phyloP scores from a whole-genome alignment of 495 filamentous ascomycete species.

The Emericellopsis terricola region DNA sequence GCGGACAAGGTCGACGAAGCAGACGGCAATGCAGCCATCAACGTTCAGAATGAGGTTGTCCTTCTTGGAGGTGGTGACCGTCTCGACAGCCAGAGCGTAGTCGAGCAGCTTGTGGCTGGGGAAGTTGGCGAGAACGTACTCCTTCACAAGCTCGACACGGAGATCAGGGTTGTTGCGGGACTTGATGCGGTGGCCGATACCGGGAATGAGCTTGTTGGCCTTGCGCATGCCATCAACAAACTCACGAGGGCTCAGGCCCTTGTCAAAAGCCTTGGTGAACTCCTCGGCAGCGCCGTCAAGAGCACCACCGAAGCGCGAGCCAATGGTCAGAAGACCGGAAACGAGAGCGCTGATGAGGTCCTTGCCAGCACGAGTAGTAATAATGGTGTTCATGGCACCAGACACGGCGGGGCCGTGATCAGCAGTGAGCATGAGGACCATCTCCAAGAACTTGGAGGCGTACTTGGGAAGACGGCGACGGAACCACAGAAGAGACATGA shows the following conservation, averaged over 20 bases:
- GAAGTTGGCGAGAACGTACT: conserved; percentile 95
- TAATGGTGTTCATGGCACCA: conserved; percentile 99
- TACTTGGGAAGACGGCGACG: conserved; percentile 90
- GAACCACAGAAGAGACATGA: conserved; percentile 99
- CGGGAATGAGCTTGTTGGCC: conserved; percentile 98
- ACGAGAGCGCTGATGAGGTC: conserved; percentile 92
- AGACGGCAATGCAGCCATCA: conserved; percentile 92
- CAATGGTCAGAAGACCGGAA: conserved; percentile 92
- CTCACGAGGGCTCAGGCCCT: conserved; percentile 93
- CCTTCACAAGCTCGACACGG: conserved; percentile 97
- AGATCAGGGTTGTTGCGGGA: conserved; percentile 99
- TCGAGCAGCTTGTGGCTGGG: conserved; percentile 92
- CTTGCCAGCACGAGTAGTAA: conserved; percentile 97
- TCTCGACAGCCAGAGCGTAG: conserved; percentile 94
- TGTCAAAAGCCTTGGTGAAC: conserved; percentile 95
- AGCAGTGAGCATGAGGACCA: conserved; percentile 99
- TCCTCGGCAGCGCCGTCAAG: conserved; percentile 95
- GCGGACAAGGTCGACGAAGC: conserved; percentile 94
- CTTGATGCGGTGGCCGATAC: conserved; percentile 98
- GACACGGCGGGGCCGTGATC: conserved; percentile 98
- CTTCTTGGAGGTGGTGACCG: conserved; percentile 98
- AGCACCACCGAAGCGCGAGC: conserved; percentile 95
- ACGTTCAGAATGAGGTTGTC: conserved; percentile 99
- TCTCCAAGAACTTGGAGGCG: conserved; percentile 97
- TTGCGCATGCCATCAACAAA: conserved; percentile 98